Evolutionary conservation across 2,329 filamentous ascomycete species (phyloP).

Genomic region (Trichophaea hybrida): DNA sequence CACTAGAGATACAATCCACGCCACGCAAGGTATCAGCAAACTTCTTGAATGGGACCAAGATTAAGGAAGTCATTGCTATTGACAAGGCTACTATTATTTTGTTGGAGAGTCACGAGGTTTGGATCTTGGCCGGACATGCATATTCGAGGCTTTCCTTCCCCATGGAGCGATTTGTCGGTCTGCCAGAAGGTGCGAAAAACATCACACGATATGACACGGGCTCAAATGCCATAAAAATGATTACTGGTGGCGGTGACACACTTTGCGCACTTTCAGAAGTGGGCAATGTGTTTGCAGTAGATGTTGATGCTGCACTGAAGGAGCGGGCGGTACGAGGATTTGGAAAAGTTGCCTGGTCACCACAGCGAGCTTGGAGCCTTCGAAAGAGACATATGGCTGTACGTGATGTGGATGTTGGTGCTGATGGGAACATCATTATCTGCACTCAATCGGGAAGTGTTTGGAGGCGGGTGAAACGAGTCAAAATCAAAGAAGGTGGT

Average conservation of each 20-base stretch:
- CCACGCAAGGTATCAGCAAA: constrained; percentile 83
- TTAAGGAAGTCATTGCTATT: constrained; percentile 71
- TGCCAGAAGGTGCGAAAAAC: constrained; percentile 33
- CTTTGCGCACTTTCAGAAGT: constrained; percentile 74
- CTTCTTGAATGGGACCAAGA: constrained; percentile 49
- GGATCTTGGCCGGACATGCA: constrained; percentile 89
- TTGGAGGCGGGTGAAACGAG: constrained; percentile 73
- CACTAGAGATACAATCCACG: constrained; percentile 64
- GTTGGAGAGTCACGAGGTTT: constrained; percentile 75
- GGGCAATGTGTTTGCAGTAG: constrained; percentile 78
- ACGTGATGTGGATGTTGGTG: constrained; percentile 72
- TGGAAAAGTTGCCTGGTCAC: constrained; percentile 54
- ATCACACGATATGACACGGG: constrained; percentile 47
- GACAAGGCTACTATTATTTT: constrained; percentile 78
- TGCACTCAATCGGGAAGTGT: constrained; percentile 86
- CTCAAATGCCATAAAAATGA: constrained; percentile 47
- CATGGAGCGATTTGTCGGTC: constrained; percentile 44
- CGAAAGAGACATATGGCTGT: constrained; percentile 74
- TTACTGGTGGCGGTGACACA: constrained; percentile 76
- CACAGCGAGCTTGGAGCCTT: constrained; percentile 76
- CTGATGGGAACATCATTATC: constrained; percentile 88
- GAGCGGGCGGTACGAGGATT: constrained; percentile 29
- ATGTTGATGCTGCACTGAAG: constrained; percentile 40
- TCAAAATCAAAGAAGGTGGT: constrained; percentile 54
- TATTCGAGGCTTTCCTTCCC: constrained; percentile 85